Percentiles rank a stretch among this genome's conserved stretches.
Evolutionary conservation across 73 alveolate genomes (phyloP).

Genomic region (Tetrahymena malaccensis): DNA sequence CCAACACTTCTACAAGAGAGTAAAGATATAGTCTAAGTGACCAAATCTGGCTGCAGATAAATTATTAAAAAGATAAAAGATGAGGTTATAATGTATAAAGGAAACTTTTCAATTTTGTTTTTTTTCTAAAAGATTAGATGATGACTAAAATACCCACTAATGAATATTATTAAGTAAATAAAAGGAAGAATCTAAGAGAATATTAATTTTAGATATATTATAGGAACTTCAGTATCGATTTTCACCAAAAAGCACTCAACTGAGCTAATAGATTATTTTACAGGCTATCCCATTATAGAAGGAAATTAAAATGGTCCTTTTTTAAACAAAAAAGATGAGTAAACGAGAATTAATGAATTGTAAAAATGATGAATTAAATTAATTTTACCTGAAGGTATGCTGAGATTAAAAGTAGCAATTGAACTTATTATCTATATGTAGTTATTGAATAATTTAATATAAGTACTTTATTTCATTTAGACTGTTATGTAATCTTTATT

Average conservation of each 20-base stretch:
- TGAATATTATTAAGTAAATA: neutral
- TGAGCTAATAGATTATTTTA: no score
- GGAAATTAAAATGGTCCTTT: neutral
- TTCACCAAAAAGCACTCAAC: no score
- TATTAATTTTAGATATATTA: neutral
- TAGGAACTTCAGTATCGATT: no score
- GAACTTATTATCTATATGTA: constrained; percentile 2
- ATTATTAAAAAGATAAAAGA: neutral
- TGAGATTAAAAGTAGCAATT: neutral
- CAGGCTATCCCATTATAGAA: no score
- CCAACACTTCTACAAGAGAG: constrained; percentile 6
- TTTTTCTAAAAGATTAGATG: neutral
- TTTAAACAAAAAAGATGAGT: neutral
- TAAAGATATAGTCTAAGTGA: neutral
- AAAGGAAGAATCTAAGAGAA: neutral
- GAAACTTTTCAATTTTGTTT: neutral
- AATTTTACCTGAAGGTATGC: neutral
- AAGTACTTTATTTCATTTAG: neutral
- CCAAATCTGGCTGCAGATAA: neutral
- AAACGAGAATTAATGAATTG: no score
- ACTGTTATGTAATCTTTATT: neutral
- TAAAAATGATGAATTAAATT: neutral
- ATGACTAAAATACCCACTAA: neutral
- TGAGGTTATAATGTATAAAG: neutral
- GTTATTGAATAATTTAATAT: constrained; percentile 3